Conservation (phyloP, 345 rosid species). For the Gossypium mustelinum region DNA sequence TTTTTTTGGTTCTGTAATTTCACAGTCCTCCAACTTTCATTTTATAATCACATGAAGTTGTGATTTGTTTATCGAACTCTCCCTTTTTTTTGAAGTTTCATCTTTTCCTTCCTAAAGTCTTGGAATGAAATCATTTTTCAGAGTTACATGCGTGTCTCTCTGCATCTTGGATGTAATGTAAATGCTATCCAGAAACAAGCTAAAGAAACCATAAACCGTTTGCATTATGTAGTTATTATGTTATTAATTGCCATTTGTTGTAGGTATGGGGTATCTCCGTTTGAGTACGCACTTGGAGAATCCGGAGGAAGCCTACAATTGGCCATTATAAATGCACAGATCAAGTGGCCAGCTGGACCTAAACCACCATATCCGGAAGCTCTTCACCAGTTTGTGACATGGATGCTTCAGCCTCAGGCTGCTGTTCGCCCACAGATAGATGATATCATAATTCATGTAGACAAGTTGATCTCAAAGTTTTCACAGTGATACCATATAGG, state of each 20-base stretch:
- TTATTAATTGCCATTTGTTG: background rate
- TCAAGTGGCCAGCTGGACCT: conserved; percentile 96
- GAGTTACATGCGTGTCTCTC: too few relatives aligned
- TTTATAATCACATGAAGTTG: too few relatives aligned
- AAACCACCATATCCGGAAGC: conserved; percentile 85
- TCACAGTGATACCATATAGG: conserved; percentile 31
- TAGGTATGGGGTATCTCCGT: conserved; percentile 94
- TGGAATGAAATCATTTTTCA: too few relatives aligned
- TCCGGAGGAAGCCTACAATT: conserved; percentile 95
- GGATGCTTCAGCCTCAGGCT: conserved; percentile 97
- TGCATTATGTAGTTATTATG: background rate
- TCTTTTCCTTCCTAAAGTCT: too few relatives aligned
- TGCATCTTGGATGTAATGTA: too few relatives aligned
- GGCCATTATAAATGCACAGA: conserved; percentile 86
- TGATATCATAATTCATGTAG: conserved; percentile 88
- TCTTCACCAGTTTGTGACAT: conserved; percentile 82
- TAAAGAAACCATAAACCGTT: too few relatives aligned
- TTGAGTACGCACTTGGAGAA: conserved; percentile 95
- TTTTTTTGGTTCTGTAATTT: too few relatives aligned
- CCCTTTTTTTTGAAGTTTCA: too few relatives aligned
- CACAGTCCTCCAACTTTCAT: too few relatives aligned
- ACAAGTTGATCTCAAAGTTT: conserved; percentile 83
- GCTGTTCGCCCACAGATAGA: conserved; percentile 83
- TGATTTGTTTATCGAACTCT: too few relatives aligned
- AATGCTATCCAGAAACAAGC: too few relatives aligned